A percentile compares a stretch with the other conserved stretches of the same genome.
Conservation (phyloP, 768 basidiomycete genomes). For the Boletus subparvulus region DNA sequence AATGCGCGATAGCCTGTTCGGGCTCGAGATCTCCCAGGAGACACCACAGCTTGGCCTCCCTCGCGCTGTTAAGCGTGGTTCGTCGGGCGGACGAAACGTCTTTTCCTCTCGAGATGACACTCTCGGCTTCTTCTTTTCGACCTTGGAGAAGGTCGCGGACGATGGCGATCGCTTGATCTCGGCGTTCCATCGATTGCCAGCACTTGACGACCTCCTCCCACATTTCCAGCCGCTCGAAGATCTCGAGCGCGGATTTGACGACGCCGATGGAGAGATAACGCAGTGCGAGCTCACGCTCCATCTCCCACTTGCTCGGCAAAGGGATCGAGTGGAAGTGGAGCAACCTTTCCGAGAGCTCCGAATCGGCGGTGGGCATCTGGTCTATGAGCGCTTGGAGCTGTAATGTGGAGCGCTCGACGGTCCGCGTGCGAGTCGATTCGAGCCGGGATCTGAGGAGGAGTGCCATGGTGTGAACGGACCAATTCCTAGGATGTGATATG, state of each 20-base stretch:
- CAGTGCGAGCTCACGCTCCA: slow-evolving; percentile 86
- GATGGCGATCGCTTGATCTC: slow-evolving; percentile 74
- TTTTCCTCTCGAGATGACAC: slow-evolving; percentile 62
- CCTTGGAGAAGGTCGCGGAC: slow-evolving; percentile 87
- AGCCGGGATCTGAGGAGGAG: slow-evolving; percentile 90
- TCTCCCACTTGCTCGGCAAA: slow-evolving; percentile 89
- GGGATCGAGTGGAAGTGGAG: slow-evolving; percentile 77
- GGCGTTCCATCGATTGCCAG: slow-evolving; percentile 76
- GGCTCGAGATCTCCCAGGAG: slow-evolving; percentile 90
- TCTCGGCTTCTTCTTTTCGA: slow-evolving; percentile 77
- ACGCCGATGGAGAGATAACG: slow-evolving; percentile 86
- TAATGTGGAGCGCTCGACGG: slow-evolving; percentile 87
- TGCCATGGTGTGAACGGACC: slow-evolving; percentile 97
- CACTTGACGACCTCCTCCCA: slow-evolving; percentile 97
- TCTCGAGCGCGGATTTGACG: slow-evolving; percentile 85
- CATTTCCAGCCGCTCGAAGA: slow-evolving; percentile 94
- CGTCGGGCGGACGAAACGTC: slow-evolving; percentile 42
- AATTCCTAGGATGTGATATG: slow-evolving; percentile 85
- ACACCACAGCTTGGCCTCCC: slow-evolving; percentile 94
- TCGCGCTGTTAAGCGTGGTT: slow-evolving; percentile 53
- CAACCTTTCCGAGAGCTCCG: slow-evolving; percentile 69
- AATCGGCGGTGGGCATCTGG: slow-evolving; percentile 91
- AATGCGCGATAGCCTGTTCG: slow-evolving; percentile 66
- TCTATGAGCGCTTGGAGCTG: slow-evolving; percentile 96
- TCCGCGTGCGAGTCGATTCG: slow-evolving; percentile 84